Evolutionary conservation across 2,329 filamentous ascomycete genomes (phyloP).

Genomic region (Corniculantispora saksenae): DNA sequence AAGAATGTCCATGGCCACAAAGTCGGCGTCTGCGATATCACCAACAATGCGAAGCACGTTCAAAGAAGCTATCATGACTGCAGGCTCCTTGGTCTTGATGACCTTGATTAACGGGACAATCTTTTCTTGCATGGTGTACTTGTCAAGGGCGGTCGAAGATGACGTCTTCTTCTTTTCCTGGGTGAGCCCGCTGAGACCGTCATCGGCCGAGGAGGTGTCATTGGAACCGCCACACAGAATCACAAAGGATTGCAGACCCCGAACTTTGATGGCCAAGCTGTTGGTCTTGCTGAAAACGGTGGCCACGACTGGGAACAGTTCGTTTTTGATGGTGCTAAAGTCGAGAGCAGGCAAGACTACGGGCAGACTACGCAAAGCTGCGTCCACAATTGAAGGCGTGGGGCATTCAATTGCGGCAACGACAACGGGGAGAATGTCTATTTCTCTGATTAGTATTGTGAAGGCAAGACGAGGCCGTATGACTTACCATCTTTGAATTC

Average conservation of each 20-base stretch:
- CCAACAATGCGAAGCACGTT: conserved; percentile 84
- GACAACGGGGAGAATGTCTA: conserved; percentile 86
- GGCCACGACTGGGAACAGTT: conserved; percentile 90
- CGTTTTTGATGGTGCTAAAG: conserved; percentile 95
- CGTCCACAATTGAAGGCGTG: conserved; percentile 86
- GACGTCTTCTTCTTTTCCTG: conserved; percentile 61
- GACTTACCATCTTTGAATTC: conserved; percentile 87
- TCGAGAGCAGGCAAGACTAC: conserved; percentile 85
- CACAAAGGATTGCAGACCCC: conserved; percentile 85
- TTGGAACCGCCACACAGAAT: conserved; percentile 80
- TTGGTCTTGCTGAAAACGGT: conserved; percentile 89
- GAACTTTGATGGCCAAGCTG: conserved; percentile 91
- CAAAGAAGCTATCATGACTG: conserved; percentile 92
- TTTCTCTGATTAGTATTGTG: conserved; percentile 1
- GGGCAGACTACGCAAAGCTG: conserved; percentile 75
- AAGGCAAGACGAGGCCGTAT: conserved; percentile 15
- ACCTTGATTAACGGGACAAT: conserved; percentile 85
- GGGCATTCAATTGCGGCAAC: conserved; percentile 82
- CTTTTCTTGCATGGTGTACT: conserved; percentile 98
- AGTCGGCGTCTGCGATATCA: conserved; percentile 79
- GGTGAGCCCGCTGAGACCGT: conserved; percentile 74
- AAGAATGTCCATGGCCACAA: conserved; percentile 86
- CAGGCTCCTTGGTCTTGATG: conserved; percentile 97
- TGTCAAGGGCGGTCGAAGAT: conserved; percentile 82
- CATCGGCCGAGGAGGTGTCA: conserved; percentile 51